Base-by-base conservation (phyloP, 345 rosid species). In the Rhizophora apiculata region DNA sequence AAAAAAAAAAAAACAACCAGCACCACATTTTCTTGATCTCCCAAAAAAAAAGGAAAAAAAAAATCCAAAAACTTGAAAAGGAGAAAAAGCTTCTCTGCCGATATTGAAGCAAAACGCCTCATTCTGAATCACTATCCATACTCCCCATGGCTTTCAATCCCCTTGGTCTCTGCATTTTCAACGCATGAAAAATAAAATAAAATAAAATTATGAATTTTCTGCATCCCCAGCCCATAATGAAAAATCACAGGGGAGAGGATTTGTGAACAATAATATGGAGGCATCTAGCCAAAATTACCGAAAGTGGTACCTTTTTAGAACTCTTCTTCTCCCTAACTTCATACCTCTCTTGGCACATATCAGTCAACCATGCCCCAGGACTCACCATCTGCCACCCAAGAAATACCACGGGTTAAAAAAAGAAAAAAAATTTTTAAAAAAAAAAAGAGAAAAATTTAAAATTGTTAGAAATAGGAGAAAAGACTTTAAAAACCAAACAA, bases 261-360 rank as follows among this genome's bases (percentile, higher is more conserved):
- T 36, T 43, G 73, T 46, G 51, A 37, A 61, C 48, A 22, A 15
- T 0, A 30, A n/a, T 0, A 65, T 64, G 24, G 8, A 68, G 61
- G 70, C 30, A 0, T 24, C 31, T 55, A 13, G 31, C 61, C 15
- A n/a, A 79, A 84, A 75, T 88, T 84, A 77, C 15, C 36, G 18
- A 64, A 19, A 7, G 18, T 21, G 21, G 7, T 8, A 88, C 93
- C 93, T 88, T 88, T 79, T 88, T 85, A 56, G 85, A 76, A 68
- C 83, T 84, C 84, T 88, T 88, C 81, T 82, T 88, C 81, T 88
- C 93, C 83, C 88, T 85, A 27, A 88, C 93, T 81, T 88, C 88
- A 70, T 88, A 88, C 77, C 93, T 88, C 78, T 88, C 93, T 73
- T 85, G 93, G 73, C 88, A 81, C 89, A 88, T 84, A 75, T 88